phyloP scores from a whole-genome alignment of 805 yeast genomes.

The Isabelozyma rhagii region DNA sequence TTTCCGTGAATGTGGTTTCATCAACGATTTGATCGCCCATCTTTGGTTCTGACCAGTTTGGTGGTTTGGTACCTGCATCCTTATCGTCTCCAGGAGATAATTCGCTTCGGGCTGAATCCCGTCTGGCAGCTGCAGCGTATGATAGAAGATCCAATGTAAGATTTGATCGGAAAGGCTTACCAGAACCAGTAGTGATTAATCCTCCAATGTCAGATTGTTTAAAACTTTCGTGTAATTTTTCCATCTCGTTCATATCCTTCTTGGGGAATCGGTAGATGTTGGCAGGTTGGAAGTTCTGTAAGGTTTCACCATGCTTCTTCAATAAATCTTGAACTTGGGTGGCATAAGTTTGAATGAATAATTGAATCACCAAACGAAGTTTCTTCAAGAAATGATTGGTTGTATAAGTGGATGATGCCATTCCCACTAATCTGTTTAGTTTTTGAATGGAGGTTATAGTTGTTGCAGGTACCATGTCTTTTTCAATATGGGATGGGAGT shows the following conservation, averaged over 20 bases:
- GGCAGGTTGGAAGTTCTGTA: slow-evolving; percentile 14
- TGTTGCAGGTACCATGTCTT: slow-evolving; percentile 45
- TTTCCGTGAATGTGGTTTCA: neutral
- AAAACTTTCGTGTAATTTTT: slow-evolving; percentile 8
- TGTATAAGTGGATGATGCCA: slow-evolving; percentile 24
- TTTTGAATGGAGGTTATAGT: slow-evolving; percentile 35
- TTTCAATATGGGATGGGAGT: slow-evolving; percentile 44
- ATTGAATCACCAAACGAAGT: slow-evolving; percentile 51
- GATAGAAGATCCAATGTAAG: slow-evolving; percentile 38
- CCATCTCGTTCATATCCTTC: slow-evolving; percentile 18
- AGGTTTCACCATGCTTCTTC: slow-evolving; percentile 18
- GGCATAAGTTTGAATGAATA: slow-evolving; percentile 61
- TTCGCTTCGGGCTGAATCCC: slow-evolving; percentile 6
- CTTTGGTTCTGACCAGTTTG: neutral
- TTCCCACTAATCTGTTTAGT: slow-evolving; percentile 21
- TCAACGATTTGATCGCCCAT: neutral
- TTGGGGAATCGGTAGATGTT: slow-evolving; percentile 3
- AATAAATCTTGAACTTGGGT: slow-evolving; percentile 45
- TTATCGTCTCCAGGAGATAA: neutral
- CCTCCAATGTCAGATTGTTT: slow-evolving; percentile 1
- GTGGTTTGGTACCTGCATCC: neutral
- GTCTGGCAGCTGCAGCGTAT: slow-evolving; percentile 38
- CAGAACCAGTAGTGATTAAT: slow-evolving; percentile 6
- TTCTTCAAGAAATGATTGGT: slow-evolving; percentile 51
- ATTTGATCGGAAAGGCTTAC: slow-evolving; percentile 10